Evolutionary conservation across 768 basidiomycete species (phyloP).

Genomic region (Flagelloscypha sp.): DNA sequence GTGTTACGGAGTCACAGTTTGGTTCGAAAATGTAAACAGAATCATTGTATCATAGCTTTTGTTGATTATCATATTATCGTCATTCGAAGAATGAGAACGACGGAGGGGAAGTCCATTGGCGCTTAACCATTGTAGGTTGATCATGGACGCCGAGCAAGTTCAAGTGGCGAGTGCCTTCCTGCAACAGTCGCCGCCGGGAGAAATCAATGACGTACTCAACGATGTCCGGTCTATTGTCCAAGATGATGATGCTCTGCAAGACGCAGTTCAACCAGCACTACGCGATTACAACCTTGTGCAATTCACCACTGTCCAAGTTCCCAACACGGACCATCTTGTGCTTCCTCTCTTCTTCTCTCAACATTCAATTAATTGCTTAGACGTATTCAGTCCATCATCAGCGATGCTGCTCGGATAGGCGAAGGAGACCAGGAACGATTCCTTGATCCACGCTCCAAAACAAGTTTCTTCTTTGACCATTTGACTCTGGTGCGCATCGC

Average conservation of each 20-base stretch:
- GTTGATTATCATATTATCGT: not conserved
- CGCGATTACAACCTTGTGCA: constrained; percentile 83
- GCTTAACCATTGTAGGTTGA: constrained; percentile 1
- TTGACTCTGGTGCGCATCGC: constrained; percentile 56
- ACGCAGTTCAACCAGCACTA: constrained; percentile 69
- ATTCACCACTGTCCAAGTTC: constrained; percentile 81
- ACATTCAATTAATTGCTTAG: constrained; percentile 4
- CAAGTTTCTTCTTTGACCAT: constrained; percentile 80
- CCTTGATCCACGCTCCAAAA: constrained; percentile 74
- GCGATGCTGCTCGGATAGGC: constrained; percentile 53
- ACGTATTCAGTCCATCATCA: constrained; percentile 65
- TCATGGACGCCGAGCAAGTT: constrained; percentile 62
- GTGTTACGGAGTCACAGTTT: constrained; percentile 91
- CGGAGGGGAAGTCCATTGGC: constrained; percentile 1
- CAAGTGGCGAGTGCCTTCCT: constrained; percentile 71
- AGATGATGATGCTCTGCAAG: constrained; percentile 78
- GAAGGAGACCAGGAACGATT: constrained; percentile 58
- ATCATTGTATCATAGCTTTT: not conserved
- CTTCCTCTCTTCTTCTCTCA: constrained; percentile 3
- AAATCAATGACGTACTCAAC: constrained; percentile 94
- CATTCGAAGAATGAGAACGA: constrained; percentile 2
- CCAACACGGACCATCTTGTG: constrained; percentile 69
- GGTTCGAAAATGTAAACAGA: constrained; percentile 31
- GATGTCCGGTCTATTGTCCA: constrained; percentile 87
- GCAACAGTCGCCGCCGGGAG: constrained; percentile 87